A percentile compares a stretch with the other conserved stretches of the same genome.
These are phyloP conservation scores for Primulina huaijiensis DNA, from an alignment of 257 asterid genomes.

Conservation along the genomic window DNA sequence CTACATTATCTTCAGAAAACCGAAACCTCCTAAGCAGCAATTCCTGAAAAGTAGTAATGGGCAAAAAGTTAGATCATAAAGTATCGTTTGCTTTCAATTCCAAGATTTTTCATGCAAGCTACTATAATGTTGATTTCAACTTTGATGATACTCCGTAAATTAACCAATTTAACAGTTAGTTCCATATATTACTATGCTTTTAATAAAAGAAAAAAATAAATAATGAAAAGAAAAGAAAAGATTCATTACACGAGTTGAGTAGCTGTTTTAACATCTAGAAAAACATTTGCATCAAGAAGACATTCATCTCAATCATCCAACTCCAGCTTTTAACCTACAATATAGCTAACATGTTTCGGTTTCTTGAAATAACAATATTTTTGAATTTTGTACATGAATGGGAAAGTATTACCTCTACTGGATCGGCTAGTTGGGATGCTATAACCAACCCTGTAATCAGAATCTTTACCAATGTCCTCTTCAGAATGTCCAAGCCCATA, in stretches of 20 bases:
- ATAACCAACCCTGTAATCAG: slow-evolving; percentile 41
- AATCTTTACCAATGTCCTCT: slow-evolving; percentile 39
- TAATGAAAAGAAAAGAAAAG: background rate
- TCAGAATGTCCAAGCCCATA: slow-evolving; percentile 45
- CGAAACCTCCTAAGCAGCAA: slow-evolving; percentile 65
- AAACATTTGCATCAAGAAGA: slow-evolving; percentile 10
- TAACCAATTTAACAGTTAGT: background rate
- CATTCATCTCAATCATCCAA: slow-evolving; percentile 5
- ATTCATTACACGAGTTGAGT: slow-evolving; percentile 3
- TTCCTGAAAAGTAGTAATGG: slow-evolving; percentile 48
- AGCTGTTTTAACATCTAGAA: slow-evolving; percentile 9
- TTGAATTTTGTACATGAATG: slow-evolving; percentile 18
- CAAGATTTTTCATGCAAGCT: background rate
- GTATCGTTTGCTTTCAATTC: background rate
- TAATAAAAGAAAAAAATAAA: background rate
- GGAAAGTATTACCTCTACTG: slow-evolving; percentile 58
- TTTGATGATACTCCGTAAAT: background rate
- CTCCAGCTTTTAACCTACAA: slow-evolving; percentile 7
- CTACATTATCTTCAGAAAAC: slow-evolving; percentile 54
- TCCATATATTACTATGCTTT: background rate
- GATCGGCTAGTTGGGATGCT: slow-evolving; percentile 58
- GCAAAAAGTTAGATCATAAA: slow-evolving; percentile 6
- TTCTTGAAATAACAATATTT: slow-evolving; percentile 4
- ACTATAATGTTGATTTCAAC: slow-evolving; percentile 6
- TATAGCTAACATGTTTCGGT: slow-evolving; percentile 12